Base-by-base conservation (phyloP, 768 basidiomycete species). In the Candolleomyces aberdarensis region DNA sequence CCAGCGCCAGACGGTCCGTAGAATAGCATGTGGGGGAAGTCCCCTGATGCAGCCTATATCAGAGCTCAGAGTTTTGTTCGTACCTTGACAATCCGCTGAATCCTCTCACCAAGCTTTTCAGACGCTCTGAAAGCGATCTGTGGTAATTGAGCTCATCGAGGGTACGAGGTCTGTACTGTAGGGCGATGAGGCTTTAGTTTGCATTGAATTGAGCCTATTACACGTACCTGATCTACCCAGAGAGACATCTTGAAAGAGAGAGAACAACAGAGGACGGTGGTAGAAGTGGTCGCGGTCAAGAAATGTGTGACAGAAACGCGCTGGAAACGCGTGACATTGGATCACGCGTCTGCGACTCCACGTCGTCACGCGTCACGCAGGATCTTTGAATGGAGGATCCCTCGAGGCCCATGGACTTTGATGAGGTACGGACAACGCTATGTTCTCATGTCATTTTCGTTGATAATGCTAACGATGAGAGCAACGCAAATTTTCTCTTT, bases 21-120 rank as follows among this genome's bases (percentile, higher is more conserved):
- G 78, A 98, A 96, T 1, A 99, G 84, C 78, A 97, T 88, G 71
- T 99, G 96, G 8, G 96, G 96, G 71, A 99, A 98, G 78, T 98
- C 96, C 0, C 93, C 92, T 1, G 92, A 89, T 1, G 86, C 83
- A 0, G 96, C 89, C 92, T 94, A 68, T 6, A 57, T 41, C 48
- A 54, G n/a, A 26, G 39, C 41, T 63, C 40, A 48, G 54, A 39
- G 7, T 9, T 20, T 20, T 39, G 19, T 31, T 19, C 32, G 19
- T 7, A 15, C 8, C 1, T 14, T 32, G 19, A 31, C 26, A 17
- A 43, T 26, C 26, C 26, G 3, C 13, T 43, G 19, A 13, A 17
- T 22, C 7, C 11, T 22, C 57, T 50, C 17, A 92, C 93, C 63
- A 98, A 78, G 2, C 95, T 89, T 62, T 82, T 83, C 36, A 98